These are phyloP conservation scores for Umbilicus rupestris DNA, from an alignment of 164 flowering plant genomes.

Conservation along the genomic window DNA sequence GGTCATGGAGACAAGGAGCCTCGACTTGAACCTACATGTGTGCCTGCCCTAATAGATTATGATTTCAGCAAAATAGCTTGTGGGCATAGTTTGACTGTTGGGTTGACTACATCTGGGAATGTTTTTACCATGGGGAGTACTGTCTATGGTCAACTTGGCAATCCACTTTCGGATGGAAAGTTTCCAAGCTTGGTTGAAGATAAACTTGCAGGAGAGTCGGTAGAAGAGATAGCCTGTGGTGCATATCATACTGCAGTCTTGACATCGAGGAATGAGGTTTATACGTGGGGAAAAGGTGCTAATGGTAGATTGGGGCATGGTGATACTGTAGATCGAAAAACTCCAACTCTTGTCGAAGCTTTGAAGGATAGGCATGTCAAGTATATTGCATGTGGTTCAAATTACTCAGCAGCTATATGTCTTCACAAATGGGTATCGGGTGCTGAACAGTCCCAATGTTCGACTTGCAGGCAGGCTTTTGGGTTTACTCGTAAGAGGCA, in stretches of 20 bases:
- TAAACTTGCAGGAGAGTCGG: conserved; percentile 45
- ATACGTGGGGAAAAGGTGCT: conserved; percentile 84
- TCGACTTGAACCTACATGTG: conserved; percentile 69
- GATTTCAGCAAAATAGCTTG: conserved; percentile 69
- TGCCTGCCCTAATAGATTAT: conserved; percentile 60
- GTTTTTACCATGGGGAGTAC: conserved; percentile 81
- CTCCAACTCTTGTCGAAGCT: conserved; percentile 58
- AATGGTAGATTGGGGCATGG: conserved; percentile 87
- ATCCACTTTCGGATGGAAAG: conserved; percentile 64
- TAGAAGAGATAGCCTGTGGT: conserved; percentile 73
- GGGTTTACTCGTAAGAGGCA: conserved; percentile 78
- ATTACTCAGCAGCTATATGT: conserved; percentile 59
- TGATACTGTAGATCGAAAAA: conserved; percentile 59
- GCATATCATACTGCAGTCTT: conserved; percentile 69
- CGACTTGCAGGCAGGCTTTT: conserved; percentile 73
- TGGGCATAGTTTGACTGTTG: conserved; percentile 78
- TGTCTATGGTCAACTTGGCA: conserved; percentile 81
- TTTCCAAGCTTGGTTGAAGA: conserved; percentile 65
- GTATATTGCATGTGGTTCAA: conserved; percentile 66
- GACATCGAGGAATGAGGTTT: conserved; percentile 67
- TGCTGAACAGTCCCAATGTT: conserved; percentile 70
- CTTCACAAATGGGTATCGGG: conserved; percentile 79
- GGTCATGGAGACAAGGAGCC: conserved; percentile 87
- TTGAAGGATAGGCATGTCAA: conserved; percentile 76
- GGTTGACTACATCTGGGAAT: conserved; percentile 62